Evolutionary conservation across 441 rosid species (phyloP).

Genomic region (Mallotus japonicus): DNA sequence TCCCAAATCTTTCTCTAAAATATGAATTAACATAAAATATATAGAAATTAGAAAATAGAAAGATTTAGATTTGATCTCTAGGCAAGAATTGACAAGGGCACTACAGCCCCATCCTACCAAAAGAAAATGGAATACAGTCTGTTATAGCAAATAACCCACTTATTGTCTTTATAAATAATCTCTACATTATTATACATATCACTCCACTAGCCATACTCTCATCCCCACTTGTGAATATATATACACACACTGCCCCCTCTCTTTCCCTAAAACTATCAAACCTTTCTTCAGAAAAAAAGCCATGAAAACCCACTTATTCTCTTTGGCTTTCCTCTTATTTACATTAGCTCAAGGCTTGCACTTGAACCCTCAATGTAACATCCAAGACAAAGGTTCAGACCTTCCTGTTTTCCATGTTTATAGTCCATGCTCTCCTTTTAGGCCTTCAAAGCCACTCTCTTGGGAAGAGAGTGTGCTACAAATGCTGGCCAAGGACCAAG

Average conservation of each 20-base stretch:
- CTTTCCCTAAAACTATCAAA: not conserved
- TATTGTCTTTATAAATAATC: not conserved
- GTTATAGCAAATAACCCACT: constrained; percentile 23
- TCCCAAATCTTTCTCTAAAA: not conserved
- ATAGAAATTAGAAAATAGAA: not conserved
- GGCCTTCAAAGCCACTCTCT: constrained; percentile 49
- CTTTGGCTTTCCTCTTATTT: constrained; percentile 34
- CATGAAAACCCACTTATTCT: constrained; percentile 38
- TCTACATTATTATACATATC: not conserved
- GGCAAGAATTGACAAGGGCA: constrained; percentile 15
- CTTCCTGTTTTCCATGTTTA: constrained; percentile 68
- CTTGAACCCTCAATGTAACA: constrained; percentile 37
- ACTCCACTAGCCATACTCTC: constrained; percentile 2
- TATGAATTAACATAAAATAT: not conserved
- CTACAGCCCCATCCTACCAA: constrained; percentile 18
- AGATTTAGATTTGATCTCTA: not conserved
- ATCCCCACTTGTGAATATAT: constrained; percentile 19
- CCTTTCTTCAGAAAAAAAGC: constrained; percentile 7
- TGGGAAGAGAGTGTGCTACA: constrained; percentile 76
- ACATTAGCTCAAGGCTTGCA: constrained; percentile 34
- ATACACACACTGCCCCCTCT: not conserved
- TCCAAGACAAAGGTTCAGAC: constrained; percentile 54
- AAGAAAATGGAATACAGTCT: constrained; percentile 46
- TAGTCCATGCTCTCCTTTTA: constrained; percentile 81
- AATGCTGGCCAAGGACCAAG: constrained; percentile 64